A percentile compares a stretch with the other conserved stretches of the same genome.
Evolutionary conservation across 441 rosid genomes (phyloP).

Genomic region (Dalechampia spathulata): DNA sequence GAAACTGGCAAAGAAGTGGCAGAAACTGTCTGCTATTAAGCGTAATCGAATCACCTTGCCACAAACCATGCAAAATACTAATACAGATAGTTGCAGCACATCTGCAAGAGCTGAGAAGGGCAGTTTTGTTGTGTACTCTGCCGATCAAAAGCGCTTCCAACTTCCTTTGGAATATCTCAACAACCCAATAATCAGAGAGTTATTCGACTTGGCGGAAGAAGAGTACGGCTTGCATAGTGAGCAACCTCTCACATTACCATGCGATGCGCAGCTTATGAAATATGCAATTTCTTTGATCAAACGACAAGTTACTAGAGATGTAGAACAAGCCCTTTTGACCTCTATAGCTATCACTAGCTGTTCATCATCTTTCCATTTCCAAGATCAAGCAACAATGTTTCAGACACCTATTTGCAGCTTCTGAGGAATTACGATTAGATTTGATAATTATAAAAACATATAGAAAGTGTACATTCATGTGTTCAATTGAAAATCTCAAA

Average conservation of each 20-base stretch:
- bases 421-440: too few species aligned
- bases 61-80: too few species aligned
- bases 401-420: too few species aligned
- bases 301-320: background rate
- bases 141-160: background rate
- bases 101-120: constrained; percentile 1
- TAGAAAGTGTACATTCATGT: too few species aligned
- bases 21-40: too few species aligned
- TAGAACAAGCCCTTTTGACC: constrained; percentile 4
- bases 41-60: too few species aligned
- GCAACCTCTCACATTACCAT: constrained; percentile 8
- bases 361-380: too few species aligned
- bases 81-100: background rate
- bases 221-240: constrained; percentile 3
- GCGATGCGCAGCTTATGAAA: background rate
- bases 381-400: too few species aligned
- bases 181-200: background rate
- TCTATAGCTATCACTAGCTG: constrained; percentile 5
- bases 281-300: constrained; percentile 2
- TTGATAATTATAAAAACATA: too few species aligned
- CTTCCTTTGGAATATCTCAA: constrained; percentile 5
- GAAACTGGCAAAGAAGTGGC: too few species aligned
- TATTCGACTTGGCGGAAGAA: constrained; percentile 3
- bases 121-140: background rate
- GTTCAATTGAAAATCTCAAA: too few species aligned